These are phyloP conservation scores for Vitis amurensis DNA, from an alignment of 164 flowering plant genomes.

Conservation along the genomic window DNA sequence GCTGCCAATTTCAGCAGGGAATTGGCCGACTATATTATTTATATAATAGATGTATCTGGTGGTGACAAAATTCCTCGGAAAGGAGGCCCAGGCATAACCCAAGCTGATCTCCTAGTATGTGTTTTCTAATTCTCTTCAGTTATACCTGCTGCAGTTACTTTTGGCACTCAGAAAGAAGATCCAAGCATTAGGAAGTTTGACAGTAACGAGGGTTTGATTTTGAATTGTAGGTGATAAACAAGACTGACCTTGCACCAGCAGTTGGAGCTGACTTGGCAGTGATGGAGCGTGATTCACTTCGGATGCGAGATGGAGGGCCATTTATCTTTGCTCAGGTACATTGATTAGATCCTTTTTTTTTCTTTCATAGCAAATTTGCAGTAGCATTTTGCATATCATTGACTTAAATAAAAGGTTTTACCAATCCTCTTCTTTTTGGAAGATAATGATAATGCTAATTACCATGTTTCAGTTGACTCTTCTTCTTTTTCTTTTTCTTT, in stretches of 20 bases:
- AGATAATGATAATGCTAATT: too few relatives aligned
- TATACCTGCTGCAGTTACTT: background rate
- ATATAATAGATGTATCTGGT: conserved; percentile 92
- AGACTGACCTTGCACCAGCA: conserved; percentile 92
- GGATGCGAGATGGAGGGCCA: conserved; percentile 98
- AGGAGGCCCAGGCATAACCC: conserved; percentile 99
- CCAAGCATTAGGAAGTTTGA: background rate
- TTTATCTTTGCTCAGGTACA: conserved; percentile 94
- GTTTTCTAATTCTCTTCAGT: too few relatives aligned
- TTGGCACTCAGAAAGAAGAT: background rate
- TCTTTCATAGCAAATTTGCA: background rate
- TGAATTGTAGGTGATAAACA: conserved; percentile 78
- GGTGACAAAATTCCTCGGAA: conserved; percentile 98
- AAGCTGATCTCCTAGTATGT: conserved; percentile 91
- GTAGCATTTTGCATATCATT: background rate
- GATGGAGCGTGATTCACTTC: conserved; percentile 94
- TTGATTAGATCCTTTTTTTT: background rate
- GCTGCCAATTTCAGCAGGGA: conserved; percentile 99
- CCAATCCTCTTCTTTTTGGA: too few relatives aligned
- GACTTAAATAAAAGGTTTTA: background rate
- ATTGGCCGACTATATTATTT: conserved; percentile 93
- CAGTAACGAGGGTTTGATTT: conserved; percentile 1
- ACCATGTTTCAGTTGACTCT: too few relatives aligned
- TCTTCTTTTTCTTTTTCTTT: too few relatives aligned
- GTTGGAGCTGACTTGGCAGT: conserved; percentile 91